A percentile compares a stretch with the other conserved stretches of the same genome.
phyloP scores from a whole-genome alignment of 192 early-diverging fungal species.

The Podila epigama region DNA sequence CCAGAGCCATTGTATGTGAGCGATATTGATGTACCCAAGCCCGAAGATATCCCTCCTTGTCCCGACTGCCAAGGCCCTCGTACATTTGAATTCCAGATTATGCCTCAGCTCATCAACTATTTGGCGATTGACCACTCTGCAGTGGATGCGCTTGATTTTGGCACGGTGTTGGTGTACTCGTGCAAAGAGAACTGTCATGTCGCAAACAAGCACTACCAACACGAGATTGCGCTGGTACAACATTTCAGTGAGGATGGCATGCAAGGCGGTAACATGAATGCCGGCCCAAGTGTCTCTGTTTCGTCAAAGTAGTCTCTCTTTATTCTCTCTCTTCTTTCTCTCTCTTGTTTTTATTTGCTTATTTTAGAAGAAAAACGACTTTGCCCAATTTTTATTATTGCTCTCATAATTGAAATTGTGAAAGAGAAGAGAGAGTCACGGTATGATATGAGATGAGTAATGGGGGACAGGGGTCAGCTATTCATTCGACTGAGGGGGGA shows the following conservation, averaged over 20 bases:
- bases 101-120: slow-evolving; percentile 88
- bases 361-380: no score
- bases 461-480: no score
- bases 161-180: slow-evolving; percentile 86
- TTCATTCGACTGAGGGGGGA: no score
- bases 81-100: slow-evolving; percentile 94
- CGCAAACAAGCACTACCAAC: slow-evolving; percentile 61
- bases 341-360: no score
- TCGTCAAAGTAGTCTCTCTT: slow-evolving; percentile 20
- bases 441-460: no score
- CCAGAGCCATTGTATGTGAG: slow-evolving; percentile 83
- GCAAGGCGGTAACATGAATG: slow-evolving; percentile 42
- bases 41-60: slow-evolving; percentile 69
- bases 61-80: slow-evolving; percentile 72
- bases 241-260: slow-evolving; percentile 87
- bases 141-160: slow-evolving; percentile 86
- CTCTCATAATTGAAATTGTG: no score
- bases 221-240: slow-evolving; percentile 78
- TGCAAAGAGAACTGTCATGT: slow-evolving; percentile 84
- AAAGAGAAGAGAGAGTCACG: no score
- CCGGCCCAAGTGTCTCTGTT: slow-evolving; percentile 22
- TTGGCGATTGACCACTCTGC: slow-evolving; percentile 76
- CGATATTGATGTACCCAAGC: slow-evolving; percentile 65
- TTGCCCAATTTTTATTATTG: no score
- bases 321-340: no score